Evolutionary conservation across 345 rosid species (phyloP), one percentile per base, ranked within the genome.

Genomic region (Rubroshorea leprosula): DNA sequence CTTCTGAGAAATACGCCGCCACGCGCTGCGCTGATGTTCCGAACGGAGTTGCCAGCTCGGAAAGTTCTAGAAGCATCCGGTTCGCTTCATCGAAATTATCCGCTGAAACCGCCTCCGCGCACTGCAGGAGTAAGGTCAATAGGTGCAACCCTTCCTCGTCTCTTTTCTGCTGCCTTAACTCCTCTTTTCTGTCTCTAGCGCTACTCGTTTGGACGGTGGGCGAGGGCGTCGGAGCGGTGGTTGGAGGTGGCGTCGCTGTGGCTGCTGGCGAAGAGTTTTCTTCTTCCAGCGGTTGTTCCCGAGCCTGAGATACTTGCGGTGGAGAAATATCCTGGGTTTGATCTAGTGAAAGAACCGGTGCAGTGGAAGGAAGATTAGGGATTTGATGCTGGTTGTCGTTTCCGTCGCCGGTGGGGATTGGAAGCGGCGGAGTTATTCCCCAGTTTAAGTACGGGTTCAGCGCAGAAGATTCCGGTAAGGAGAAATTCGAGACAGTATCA

Each of bases 1-100:
- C 99, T 60, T 89, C 97, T 0, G 99, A 93, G 83, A 93, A 93
- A 71, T 93, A 93, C 0, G 99, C 99, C 0, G 99, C 99, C 29
- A 93, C 99, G 1, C 99, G 73, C 79, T 93, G 99, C 1, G 99
- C 97, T 0, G 99, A 87, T 4, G 99, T 93, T 2, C 99, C 99
- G 39, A 73, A 93, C 0, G 99, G 99, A 16, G 99, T 87, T 0
- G 99, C 87, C 21, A 89, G 78, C 29, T 93, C 84, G 26, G 97
- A 87, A 51, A 93, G 86, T 71, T 93, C 99, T 4, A 87, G 79
- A 23, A 93, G 87, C 87, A 93, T 87, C 62, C 75, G 76, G 68
- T 85, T 93, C 4, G 99, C 97, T 56, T 89, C 99, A 44, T 87
- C 97, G 16, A 87, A 79, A 59, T 85, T 80, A 51, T 93, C 91